Percentiles rank a stretch among this genome's conserved stretches.
phyloP scores from a whole-genome alignment of 768 basidiomycete genomes.

The Coprinopsis cinerea region DNA sequence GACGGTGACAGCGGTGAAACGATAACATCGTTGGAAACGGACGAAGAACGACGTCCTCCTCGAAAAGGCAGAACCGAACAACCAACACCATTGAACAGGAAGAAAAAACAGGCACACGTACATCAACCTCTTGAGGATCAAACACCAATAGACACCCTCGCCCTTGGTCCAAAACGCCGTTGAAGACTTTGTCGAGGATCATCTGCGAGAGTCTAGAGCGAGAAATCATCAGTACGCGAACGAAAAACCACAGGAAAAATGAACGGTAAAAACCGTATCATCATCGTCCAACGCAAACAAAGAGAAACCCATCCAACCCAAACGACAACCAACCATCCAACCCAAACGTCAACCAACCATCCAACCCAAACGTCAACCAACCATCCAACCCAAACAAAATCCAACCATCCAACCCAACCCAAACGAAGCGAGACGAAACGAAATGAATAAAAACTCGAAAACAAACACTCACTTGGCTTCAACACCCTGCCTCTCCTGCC shows the following conservation, averaged over 20 bases:
- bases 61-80: not conserved
- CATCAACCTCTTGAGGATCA: constrained; percentile 80
- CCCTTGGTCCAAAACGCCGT: constrained; percentile 96
- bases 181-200: constrained; percentile 93
- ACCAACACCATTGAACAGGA: constrained; percentile 2
- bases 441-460: not conserved
- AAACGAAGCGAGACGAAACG: not conserved
- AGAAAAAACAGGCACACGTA: constrained; percentile 32
- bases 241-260: not conserved
- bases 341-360: not conserved
- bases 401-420: not conserved
- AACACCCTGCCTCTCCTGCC: constrained; percentile 82
- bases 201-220: constrained; percentile 81
- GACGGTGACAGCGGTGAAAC: not conserved
- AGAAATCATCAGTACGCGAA: not conserved
- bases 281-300: not conserved
- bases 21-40: too few relatives aligned
- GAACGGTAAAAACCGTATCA: not conserved
- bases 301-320: not conserved
- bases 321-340: not conserved
- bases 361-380: not conserved
- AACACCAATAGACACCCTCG: constrained; percentile 90
- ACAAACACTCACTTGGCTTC: constrained; percentile 74
- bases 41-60: too few relatives aligned
- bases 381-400: not conserved